A percentile compares a stretch with the other conserved stretches of the same genome.
phyloP scores from a whole-genome alignment of 768 basidiomycete species.

The Suillus spraguei region DNA sequence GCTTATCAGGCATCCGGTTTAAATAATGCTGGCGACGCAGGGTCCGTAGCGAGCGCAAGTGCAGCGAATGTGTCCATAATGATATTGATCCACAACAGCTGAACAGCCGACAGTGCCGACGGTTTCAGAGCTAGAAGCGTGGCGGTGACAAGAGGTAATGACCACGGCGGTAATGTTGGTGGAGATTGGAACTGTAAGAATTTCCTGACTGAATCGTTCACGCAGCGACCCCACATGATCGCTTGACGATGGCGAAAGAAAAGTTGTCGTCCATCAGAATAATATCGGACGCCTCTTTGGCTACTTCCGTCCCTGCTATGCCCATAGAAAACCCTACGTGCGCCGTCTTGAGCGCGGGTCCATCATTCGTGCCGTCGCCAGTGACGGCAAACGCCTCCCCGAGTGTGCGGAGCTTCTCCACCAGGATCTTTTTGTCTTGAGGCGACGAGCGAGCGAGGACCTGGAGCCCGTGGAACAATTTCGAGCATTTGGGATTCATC shows the following conservation, averaged over 20 bases:
- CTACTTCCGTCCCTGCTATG: conserved; percentile 95
- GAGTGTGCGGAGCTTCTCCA: conserved; percentile 81
- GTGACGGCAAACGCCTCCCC: conserved; percentile 96
- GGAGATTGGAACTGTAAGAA: conserved; percentile 96
- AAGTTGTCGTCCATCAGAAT: conserved; percentile 99
- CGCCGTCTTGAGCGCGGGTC: conserved; percentile 93
- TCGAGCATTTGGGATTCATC: conserved; percentile 70
- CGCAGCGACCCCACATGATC: conserved; percentile 99
- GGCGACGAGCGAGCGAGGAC: conserved; percentile 97
- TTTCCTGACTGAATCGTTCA: conserved; percentile 97
- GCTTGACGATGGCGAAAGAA: conserved; percentile 95
- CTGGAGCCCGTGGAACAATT: conserved; percentile 88
- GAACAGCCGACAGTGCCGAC: conserved; percentile 94
- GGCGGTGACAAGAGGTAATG: conserved; percentile 90
- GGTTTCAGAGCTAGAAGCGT: conserved; percentile 70
- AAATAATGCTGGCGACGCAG: conserved; percentile 80
- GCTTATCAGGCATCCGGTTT: conserved; percentile 89
- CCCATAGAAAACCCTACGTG: conserved; percentile 98
- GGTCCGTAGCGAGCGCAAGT: conserved; percentile 95
- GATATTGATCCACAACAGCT: conserved; percentile 97
- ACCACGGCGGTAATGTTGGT: conserved; percentile 96
- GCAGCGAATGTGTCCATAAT: conserved; percentile 99
- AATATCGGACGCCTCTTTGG: conserved; percentile 98
- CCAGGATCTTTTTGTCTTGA: conserved; percentile 94
- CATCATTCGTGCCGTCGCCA: conserved; percentile 98